phyloP scores from a whole-genome alignment of 768 basidiomycete genomes.

The Kockovaella imperatae region DNA sequence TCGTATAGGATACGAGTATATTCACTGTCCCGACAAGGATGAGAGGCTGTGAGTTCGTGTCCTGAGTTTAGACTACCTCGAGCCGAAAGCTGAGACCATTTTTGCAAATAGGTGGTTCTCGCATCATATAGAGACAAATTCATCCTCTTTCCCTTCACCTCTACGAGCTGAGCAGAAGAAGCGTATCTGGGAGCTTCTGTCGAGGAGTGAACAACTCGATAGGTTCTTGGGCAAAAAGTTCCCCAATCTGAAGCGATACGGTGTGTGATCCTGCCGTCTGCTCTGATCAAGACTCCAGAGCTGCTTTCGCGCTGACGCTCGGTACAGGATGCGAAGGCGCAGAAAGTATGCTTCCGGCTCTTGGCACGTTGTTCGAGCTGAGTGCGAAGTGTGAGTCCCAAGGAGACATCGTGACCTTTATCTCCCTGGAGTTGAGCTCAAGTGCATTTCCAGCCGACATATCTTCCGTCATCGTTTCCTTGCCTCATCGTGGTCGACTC shows the following conservation, averaged over 20 bases:
- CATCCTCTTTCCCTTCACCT: slow-evolving; percentile 9
- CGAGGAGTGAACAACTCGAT: slow-evolving; percentile 72
- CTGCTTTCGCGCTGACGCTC: no score
- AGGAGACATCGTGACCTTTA: background rate
- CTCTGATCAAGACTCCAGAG: background rate
- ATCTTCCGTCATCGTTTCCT: slow-evolving; percentile 65
- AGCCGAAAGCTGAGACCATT: background rate
- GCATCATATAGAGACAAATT: slow-evolving; percentile 63
- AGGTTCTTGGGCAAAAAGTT: slow-evolving; percentile 80
- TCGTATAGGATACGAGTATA: slow-evolving; percentile 78
- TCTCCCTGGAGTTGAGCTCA: background rate
- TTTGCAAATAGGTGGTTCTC: slow-evolving; percentile 60
- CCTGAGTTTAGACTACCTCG: background rate
- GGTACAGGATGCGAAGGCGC: slow-evolving; percentile 70
- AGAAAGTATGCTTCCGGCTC: slow-evolving; percentile 84
- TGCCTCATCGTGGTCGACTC: slow-evolving; percentile 82
- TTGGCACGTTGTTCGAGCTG: slow-evolving; percentile 65
- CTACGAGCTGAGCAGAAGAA: slow-evolving; percentile 7
- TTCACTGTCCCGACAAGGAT: slow-evolving; percentile 28
- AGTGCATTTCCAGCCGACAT: slow-evolving; percentile 52
- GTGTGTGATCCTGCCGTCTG: slow-evolving; percentile 8
- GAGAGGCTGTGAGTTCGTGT: slow-evolving; percentile 23
- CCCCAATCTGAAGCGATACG: slow-evolving; percentile 55
- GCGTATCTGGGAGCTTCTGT: slow-evolving; percentile 55
- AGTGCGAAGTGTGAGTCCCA: slow-evolving; percentile 54